Base-by-base conservation (phyloP, 805 yeast species). In the Candida suzukii region DNA sequence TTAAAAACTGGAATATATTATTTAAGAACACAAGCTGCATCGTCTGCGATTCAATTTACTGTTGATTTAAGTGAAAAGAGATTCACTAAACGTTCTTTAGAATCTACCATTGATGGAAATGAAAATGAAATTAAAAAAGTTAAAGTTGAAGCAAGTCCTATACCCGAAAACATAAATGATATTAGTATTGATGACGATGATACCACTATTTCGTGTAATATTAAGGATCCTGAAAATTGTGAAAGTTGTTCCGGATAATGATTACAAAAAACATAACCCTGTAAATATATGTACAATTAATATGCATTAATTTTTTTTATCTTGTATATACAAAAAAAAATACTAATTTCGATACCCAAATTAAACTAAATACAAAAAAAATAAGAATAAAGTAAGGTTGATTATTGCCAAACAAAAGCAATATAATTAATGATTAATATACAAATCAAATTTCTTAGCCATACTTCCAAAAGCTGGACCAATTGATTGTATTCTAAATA, bases 1-100 rank as follows among this genome's bases (percentile, higher is more conserved):
- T 76, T 93, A 61, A 93, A 93, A 75, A 93, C 99, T 5, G 99
- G 99, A 57, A 91, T 93, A 95, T 93, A 93, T 73, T 93, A 93
- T 67, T 71, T 93, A 63, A 82, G 98, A 67, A 91, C 98, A 11
- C 95, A 87, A 73, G 96, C 98, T 46, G 99, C 99, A 18, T 78
- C 96, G 34, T 85, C 95, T 39, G 97, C 99, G 37, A 93, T 93
- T 58, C 95, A 91, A 69, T 91, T 88, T 64, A 84, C 93, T 16
- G 73, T 83, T 41, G 86, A 78, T 50, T 74, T 69, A 7, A 29
- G 22, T 11, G 14, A 25, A 19, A 22, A 26, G 16, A 37, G 13
- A 12, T 28, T 16, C 13, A 26, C 16, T n/a, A 12, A 17, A 28
- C 18, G n/a, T n/a, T n/a, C n/a, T n/a, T n/a, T n/a, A n/a, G n/a